phyloP scores from a whole-genome alignment of 2,329 filamentous ascomycete genomes.

The Emmonsia crescens region DNA sequence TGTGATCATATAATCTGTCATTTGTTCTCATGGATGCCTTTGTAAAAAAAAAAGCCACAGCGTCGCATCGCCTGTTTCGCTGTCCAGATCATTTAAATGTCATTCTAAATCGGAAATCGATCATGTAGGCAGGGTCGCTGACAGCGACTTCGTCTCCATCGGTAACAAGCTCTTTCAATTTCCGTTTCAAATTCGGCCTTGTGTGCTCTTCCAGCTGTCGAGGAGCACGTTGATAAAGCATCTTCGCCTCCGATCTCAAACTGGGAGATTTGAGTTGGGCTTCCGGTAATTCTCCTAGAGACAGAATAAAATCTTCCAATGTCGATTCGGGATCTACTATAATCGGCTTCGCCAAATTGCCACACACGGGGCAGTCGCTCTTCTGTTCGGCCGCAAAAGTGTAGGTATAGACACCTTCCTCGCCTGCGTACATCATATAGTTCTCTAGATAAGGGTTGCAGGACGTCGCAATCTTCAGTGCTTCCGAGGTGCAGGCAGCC shows the following conservation, averaged over 20 bases:
- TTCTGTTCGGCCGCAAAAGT: constrained; percentile 95
- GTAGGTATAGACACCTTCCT: constrained; percentile 92
- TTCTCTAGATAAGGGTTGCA: constrained; percentile 76
- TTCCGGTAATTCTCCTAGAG: constrained; percentile 70
- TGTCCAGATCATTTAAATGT: constrained; percentile 30
- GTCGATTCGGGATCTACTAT: constrained; percentile 60
- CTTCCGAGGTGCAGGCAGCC: constrained; percentile 91
- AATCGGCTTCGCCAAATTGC: constrained; percentile 66
- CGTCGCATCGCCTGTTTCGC: background rate
- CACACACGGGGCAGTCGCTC: constrained; percentile 88
- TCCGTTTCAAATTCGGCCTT: constrained; percentile 67
- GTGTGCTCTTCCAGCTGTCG: constrained; percentile 75
- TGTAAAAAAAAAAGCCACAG: background rate
- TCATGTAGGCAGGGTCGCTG: constrained; percentile 78
- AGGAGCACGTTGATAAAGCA: constrained; percentile 81
- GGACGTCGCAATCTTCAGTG: constrained; percentile 81
- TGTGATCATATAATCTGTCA: background rate
- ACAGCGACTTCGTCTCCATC: constrained; percentile 85
- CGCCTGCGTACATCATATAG: constrained; percentile 99
- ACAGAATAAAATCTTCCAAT: constrained; percentile 74
- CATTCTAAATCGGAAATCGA: constrained; percentile 54
- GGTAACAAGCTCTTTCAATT: constrained; percentile 62
- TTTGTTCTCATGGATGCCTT: background rate
- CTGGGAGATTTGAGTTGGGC: constrained; percentile 91
- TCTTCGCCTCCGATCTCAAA: constrained; percentile 67